Evolutionary conservation across 2,329 filamentous ascomycete genomes (phyloP).

Genomic region (Clonostachys chloroleuca): DNA sequence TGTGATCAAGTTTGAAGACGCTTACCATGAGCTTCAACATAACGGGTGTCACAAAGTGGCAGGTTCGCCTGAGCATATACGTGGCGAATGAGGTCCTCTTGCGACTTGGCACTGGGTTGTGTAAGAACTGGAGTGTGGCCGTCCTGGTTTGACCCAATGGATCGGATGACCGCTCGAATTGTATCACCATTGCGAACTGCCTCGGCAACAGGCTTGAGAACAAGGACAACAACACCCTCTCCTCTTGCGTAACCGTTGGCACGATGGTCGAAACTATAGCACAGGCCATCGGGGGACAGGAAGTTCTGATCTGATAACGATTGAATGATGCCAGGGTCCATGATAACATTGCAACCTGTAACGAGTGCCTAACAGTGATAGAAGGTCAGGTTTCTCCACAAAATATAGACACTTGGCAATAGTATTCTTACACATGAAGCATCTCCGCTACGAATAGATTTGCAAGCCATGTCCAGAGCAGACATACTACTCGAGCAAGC

Average conservation of each 20-base stretch:
- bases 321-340: slow-evolving; percentile 5
- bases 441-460: slow-evolving; percentile 37
- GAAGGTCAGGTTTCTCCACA: no score
- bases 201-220: slow-evolving; percentile 54
- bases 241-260: slow-evolving; percentile 62
- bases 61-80: slow-evolving; percentile 31
- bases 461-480: slow-evolving; percentile 9
- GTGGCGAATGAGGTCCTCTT: slow-evolving; percentile 28
- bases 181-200: slow-evolving; percentile 45
- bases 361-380: slow-evolving; percentile 1
- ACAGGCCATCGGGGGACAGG: slow-evolving; percentile 43
- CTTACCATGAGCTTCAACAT: slow-evolving; percentile 44
- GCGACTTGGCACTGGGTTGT: slow-evolving; percentile 21
- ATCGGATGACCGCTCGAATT: not conserved
- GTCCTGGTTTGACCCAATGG: not conserved
- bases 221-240: slow-evolving; percentile 54
- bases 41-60: slow-evolving; percentile 26
- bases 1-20: slow-evolving; percentile 16
- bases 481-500: slow-evolving; percentile 9
- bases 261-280: slow-evolving; percentile 48
- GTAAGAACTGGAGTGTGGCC: slow-evolving; percentile 29
- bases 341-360: slow-evolving; percentile 5
- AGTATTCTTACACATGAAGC: slow-evolving; percentile 14
- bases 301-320: slow-evolving; percentile 21
- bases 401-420: no score